Conservation (phyloP, 257 asterid genomes). For the Lantana camara region DNA sequence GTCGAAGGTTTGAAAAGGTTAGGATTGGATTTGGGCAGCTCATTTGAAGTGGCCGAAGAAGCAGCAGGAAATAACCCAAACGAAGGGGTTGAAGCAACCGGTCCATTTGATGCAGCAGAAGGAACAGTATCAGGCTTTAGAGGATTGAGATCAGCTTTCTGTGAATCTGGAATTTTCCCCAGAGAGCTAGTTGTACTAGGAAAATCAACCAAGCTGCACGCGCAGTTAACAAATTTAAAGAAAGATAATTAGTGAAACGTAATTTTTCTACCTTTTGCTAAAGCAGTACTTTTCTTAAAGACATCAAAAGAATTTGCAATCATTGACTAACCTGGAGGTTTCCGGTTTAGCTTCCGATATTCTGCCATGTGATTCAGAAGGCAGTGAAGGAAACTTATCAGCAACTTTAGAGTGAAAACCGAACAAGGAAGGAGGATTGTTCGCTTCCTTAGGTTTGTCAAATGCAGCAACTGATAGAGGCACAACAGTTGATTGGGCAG, state of each 20-base stretch:
- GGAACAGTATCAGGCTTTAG: conserved; percentile 26
- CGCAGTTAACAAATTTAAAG: conserved; percentile 1
- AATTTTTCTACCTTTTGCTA: too few relatives aligned
- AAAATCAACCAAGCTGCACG: conserved; percentile 44
- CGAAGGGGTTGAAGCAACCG: conserved; percentile 31
- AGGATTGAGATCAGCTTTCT: conserved; percentile 26
- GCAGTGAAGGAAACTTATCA: conserved; percentile 26
- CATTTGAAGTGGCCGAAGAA: conserved; percentile 28
- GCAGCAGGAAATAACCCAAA: conserved; percentile 32
- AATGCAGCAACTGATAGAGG: conserved; percentile 29
- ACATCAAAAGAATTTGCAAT: not conserved
- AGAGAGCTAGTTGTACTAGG: conserved; percentile 32
- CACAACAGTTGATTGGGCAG: conserved; percentile 26
- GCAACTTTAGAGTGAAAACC: conserved; percentile 37
- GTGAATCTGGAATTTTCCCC: conserved; percentile 30
- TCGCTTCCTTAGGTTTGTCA: conserved; percentile 37
- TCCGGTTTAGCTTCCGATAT: conserved; percentile 34
- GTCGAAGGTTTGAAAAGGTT: conserved; percentile 47
- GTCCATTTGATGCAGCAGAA: conserved; percentile 37
- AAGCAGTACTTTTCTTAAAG: not conserved
- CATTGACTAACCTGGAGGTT: conserved; percentile 41
- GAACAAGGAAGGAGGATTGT: conserved; percentile 32
- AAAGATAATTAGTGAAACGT: too few relatives aligned
- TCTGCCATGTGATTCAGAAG: conserved; percentile 31
- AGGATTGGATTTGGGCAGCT: conserved; percentile 28